Base-by-base conservation (phyloP, 345 rosid species). In the Citrus reticulata region DNA sequence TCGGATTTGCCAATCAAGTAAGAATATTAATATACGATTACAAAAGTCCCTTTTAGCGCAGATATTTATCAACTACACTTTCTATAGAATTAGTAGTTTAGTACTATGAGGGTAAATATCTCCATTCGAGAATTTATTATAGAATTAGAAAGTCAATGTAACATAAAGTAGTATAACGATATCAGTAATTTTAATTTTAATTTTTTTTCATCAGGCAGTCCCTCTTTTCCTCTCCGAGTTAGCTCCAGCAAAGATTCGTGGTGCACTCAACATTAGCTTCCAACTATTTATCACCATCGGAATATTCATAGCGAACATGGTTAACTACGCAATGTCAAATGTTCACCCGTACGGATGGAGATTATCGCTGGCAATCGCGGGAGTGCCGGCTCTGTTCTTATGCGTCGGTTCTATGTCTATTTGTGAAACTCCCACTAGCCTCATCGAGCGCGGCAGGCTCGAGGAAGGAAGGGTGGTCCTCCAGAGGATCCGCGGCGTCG, bases 1-100 rank as follows among this genome's bases (percentile, higher is more conserved):
- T 94, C 22, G 98, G 98, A 29, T 93, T 93, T 70, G 92, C 89
- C 58, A 89, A 88, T 80, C 96, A 90, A 87, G 97, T 90, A 79
- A 68, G 72, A 46, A 55, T 17, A 37, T 68, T 17, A 20, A 11
- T 1, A n/a, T 40, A 24, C 17, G 14, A 39, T 68, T 46, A 13
- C 51, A 46, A 46, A 9, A 46, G 51, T 0, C 16, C 9, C 1
- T 46, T 13, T 13, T 11, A 46, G 51, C 4, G 51, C 51, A 46
- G 51, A 46, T 46, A 13, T 25, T 25, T 25, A 25, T 13, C 51
- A 1, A 13, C 51, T 46, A 0, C 51, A 11, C 17, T 46, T 46
- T 1, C 13, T 13, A 11, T 46, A 46, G 0, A 30, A 30, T 30
- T 30, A 11, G 51, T 39, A 39, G 2, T 37, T 30, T 30, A 11